Evolutionary conservation across 2,329 filamentous ascomycete genomes (phyloP), one percentile per base, ranked within the genome.

Genomic region (Claviceps capensis): DNA sequence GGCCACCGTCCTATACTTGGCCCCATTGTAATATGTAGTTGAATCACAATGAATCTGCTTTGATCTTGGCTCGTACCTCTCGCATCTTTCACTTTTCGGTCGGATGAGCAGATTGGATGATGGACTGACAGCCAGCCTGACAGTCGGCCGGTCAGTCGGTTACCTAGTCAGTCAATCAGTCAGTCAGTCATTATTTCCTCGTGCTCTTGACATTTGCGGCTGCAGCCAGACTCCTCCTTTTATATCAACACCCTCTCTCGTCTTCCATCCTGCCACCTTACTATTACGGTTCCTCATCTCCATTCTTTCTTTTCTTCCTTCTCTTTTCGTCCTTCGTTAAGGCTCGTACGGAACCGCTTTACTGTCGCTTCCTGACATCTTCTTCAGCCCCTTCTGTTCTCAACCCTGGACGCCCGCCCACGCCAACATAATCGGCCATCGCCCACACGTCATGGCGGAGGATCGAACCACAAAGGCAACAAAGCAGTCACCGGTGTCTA

Each of bases 361-460:
- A 34, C n/a, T 46, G 4, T 26, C 44, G 11, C 26, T 14, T 34
- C n/a, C 14, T 26, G 3, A 2, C 2, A 13, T 46, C 26, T 13
- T 30, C 7, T 43, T 43, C 41, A 11, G 7, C 9, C 30, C 30
- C 30, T 34, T 34, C 41, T 13, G 1, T n/a, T 36, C 43, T 26
- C 7, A 30, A 2, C 23, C 38, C 22, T 6, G 22, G 26, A 9
- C 48, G 38, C 17, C 40, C 16, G 26, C 16, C 26, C 17, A 42
- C 38, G 19, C 16, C 48, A 3, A 49, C 42, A 45, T n/a, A 5
- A 38, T 50, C 19, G 41, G 36, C 16, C 38, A 22, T 43, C 46
- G 40, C 34, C 37, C 22, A 47, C 26, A 42, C 41, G 50, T 44
- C 53, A 54, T 52, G 53, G 50, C 52, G 50, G 50, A 52, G n/a